Base-by-base conservation (phyloP, 768 basidiomycete species). In the Lanmaoa pseudosensibilis region DNA sequence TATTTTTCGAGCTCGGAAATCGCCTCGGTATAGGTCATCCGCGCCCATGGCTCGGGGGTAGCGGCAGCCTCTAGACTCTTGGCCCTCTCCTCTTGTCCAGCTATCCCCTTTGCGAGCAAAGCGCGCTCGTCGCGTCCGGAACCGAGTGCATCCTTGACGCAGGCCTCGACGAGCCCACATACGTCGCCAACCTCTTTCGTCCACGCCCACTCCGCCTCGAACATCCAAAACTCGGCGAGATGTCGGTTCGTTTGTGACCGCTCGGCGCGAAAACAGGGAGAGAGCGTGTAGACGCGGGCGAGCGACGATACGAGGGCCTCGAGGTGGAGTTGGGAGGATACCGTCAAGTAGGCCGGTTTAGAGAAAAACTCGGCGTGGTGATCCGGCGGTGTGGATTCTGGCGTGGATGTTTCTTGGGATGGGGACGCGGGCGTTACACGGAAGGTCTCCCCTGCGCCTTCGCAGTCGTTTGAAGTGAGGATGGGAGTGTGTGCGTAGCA, bases 221-320 rank as follows among this genome's bases (percentile, higher is more conserved):
- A 83, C 97, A 99, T 99, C 90, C 93, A 98, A 72, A 99, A 99
- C 71, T 99, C 97, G 49, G 92, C 86, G 13, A 99, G 82, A 69
- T 99, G 97, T n/a, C 96, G 80, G 33, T 84, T 83, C 2, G 96
- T 98, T 62, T 87, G 81, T 3, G 88, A 90, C 6, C 84, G 84
- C 68, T 99, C 97, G 21, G 97, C 96, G 16, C 97, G 88, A 74
- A 99, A 99, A 61, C 90, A 89, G 0, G 97, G 95, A 0, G 91
- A 87, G 23, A 99, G 82, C 1, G 95, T 95, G 76, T 94, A 99
- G 1, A 92, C 90, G 19, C 95, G 84, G 0, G 88, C 82, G 18
- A 95, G 73, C 0, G 92, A 82, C 8, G 84, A 80, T 10, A 91
- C 83, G 48, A 97, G 78, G 7, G 90, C 87, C 70, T 99, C 97